Evolutionary conservation across 108 stramenopile species (phyloP), one percentile per base, ranked within the genome.

Genomic region (Heterococcus sp.): DNA sequence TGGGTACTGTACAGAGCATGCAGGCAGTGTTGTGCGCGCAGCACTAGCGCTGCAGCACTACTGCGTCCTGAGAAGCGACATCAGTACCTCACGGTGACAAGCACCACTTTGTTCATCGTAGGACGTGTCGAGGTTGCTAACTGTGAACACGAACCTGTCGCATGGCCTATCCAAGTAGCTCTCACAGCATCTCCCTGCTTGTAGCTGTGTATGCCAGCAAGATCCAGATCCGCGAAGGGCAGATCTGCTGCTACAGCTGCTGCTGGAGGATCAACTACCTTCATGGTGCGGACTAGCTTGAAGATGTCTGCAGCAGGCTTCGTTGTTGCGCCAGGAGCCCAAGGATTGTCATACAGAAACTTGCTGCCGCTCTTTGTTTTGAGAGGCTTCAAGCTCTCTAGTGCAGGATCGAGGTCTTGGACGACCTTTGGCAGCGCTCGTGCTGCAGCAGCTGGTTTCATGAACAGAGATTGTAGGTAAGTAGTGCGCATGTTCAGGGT

Each of bases 101-200:
- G 8, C 11, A 33, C 0, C 1, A 67, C 33, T 1, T 14, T 0
- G 32, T 8, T 33, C 1, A 32, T 1, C 11, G 66, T 28, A 28
- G 2, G 64, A 28, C 28, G 64, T 65, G 64, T 27, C 64, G 2
- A 28, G 30, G 0, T 58, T 26, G 4, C 64, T 31, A 32, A 1
- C 71, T 71, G 71, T 79, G 78, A 2, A 79, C 3, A 0, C 71
- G 71, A 3, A 79, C 4, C 37, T n/a, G 84, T 76, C 26, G 88
- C 84, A 74, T 88, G 88, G 30, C 88, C 88, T 29, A 88, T 72
- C 85, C 85, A 87, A 2, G 87, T 85, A 0, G 75, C 85, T 1
- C 75, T 65, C 36, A 85, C 65, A 1, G 79, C 64, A 32, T 65
- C 39, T 11, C 37, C 46, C 21, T 21, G 21, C 46, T 21, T 58